Base-by-base conservation (phyloP, 495 filamentous ascomycete species). In the Xanthoparmelia taractica region DNA sequence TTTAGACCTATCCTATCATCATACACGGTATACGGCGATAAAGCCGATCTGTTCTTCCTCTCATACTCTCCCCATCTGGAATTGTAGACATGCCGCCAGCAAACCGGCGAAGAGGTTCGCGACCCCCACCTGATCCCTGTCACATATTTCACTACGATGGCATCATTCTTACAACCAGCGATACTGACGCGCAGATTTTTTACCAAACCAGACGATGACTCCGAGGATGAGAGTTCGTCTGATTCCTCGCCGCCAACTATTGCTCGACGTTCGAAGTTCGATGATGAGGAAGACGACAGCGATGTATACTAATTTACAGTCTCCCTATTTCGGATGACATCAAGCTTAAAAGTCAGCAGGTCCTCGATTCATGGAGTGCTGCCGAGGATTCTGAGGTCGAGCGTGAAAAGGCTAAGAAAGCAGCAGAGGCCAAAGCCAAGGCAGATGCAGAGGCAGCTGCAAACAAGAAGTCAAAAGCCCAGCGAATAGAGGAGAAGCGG, bases 341-440 rank as follows among this genome's bases (percentile, higher is more conserved):
- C 25, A 40, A 58, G 60, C 64, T 60, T 12, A 60, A 25, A 50
- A 58, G 10, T 57, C 11, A 58, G 29, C 64, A 96, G 89, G 90
- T 97, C 62, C 83, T 97, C 63, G 95, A 99, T 54, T 93, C 91
- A 27, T 99, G 95, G 95, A 92, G 96, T 68, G 93, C 91, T 47
- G 94, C 89, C 63, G 94, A 97, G 70, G 95, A 99, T 78, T 95
- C 90, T 58, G 95, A 99, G 70, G 92, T 86, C 59, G 95, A 99
- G 78, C 89, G 90, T 66, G 92, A 96, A 75, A 97, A 96, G 80
- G 89, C 84, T 29, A 90, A 88, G 77, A 89, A 89, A 76, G 91
- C 85, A 20, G 90, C 84, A 12, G 92, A 91, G 70, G 85, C 84
- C 65, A 92, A 91, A 73, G 93, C 91, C 57, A 95, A 93, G 73